Evolutionary conservation across 768 basidiomycete genomes (phyloP), one percentile per base, ranked within the genome.

Genomic region (Phanerodontia chrysosporium): DNA sequence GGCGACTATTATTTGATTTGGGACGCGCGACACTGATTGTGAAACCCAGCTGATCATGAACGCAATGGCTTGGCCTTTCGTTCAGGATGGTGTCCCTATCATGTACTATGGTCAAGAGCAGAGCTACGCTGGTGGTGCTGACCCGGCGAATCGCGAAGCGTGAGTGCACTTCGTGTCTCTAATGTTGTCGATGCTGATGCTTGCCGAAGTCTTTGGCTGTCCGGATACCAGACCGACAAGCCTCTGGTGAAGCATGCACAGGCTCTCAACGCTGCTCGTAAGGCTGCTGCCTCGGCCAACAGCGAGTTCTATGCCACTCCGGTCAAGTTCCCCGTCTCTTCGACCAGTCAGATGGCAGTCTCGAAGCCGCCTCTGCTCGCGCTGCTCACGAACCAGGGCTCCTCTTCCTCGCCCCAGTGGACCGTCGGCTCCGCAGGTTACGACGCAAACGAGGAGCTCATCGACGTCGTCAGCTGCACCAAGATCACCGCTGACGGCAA

Each of bases 41-140:
- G 18, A 35, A 46, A 21, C 16, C 14, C 42, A 80, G 77, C 72
- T 78, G 28, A 68, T 72, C 56, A 75, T 69, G 58, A 83, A 83
- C 61, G 81, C 80, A 3, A 72, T 81, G 59, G 70, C 80, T 12
- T 83, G 78, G 74, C 72, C 74, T 22, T 83, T 81, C 64, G 65
- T 83, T 32, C 69, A 76, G 32, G 81, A 83, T 32, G 81, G 81
- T 14, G 72, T 83, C 49, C 82, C 81, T 3, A 76, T 76, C 56
- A 58, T 80, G 25, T 83, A 83, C 66, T 81, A 83, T 60, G 81
- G 80, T 22, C 80, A 81, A 58, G 81, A 83, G 62, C 81, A 83
- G 60, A 76, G 76, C 14, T 77, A 80, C 58, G 67, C 70, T 36
- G 82, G 81, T 12, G 77, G 75, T 8, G 55, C 69, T 25, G 72